Evolutionary conservation across 257 asterid species (phyloP), one percentile per base, ranked within the genome.

Genomic region (Mentha longifolia): DNA sequence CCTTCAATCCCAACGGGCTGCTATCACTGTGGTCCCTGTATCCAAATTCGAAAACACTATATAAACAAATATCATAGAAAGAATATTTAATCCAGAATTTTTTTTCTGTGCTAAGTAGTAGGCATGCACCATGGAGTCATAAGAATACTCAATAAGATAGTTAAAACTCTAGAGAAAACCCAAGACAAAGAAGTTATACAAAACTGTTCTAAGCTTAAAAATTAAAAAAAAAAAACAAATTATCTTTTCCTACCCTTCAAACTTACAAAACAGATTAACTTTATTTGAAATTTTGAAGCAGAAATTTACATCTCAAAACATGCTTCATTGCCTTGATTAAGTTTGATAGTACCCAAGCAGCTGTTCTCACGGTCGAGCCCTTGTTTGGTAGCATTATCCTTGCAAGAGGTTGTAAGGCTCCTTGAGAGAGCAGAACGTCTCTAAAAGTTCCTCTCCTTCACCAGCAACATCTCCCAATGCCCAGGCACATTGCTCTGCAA

Each of bases 401-500:
- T 69, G 97, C 94, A 72, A 95, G 96, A 70, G 92, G 91, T 49
- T 72, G 90, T 75, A 95, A 83, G 69, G 96, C 99, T 73, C 99
- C 99, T 81, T 92, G 99, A 55, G 90, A 85, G 57, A 95, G 80
- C 64, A 95, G 81, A 79, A 85, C 75, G 72, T 60, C 85, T 82
- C 99, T 81, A 71, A n/a, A n/a, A 95, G 80, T 69, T 92, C 96
- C 83, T 87, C 93, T 76, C 92, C 97, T 89, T 92, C 99, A 59
- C 95, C 97, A 28, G 99, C 96, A 74, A 95, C 96, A 87, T 95
- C 92, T 71, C 99, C 99, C 78, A 92, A 76, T 67, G 98, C 98
- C 99, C 99, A 92, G 35, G 99, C 96, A 67, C 99, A 95, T 80
- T 95, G 99, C 88, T 95, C 99, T 15, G 96, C 95, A 30, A 95